A percentile compares a stretch with the other conserved stretches of the same genome.
Evolutionary conservation across 2,329 filamentous ascomycete species (phyloP).

Genomic region (Fusarium oligoseptatum): DNA sequence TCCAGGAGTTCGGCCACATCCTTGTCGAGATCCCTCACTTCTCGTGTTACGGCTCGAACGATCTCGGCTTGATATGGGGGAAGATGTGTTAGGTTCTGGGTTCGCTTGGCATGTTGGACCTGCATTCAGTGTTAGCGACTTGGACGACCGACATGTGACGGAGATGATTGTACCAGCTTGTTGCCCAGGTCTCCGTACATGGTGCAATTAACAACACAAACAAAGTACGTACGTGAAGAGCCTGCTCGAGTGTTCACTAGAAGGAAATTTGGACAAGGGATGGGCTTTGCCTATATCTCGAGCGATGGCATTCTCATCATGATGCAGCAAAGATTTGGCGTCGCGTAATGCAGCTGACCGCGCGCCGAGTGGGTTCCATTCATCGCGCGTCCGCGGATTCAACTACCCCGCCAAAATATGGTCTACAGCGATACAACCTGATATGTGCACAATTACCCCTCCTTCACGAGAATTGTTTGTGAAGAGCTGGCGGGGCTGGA

Average conservation of each 20-base stretch:
- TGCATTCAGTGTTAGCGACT: conserved; percentile 53
- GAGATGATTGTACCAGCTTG: conserved; percentile 74
- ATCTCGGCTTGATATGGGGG: conserved; percentile 94
- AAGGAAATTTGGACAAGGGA: not conserved
- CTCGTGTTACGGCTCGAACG: conserved; percentile 86
- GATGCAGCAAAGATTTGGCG: conserved; percentile 16
- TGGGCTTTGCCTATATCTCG: conserved; percentile 8
- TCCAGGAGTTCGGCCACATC: conserved; percentile 84
- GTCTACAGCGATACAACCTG: conserved; percentile 39
- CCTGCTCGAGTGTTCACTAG: not conserved
- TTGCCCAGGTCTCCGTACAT: conserved; percentile 93
- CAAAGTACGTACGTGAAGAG: conserved; percentile 6
- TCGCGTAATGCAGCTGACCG: conserved; percentile 34
- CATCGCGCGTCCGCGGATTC: conserved; percentile 23
- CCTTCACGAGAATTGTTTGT: conserved; percentile 8
- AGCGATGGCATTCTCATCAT: conserved; percentile 19
- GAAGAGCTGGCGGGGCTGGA: conserved; percentile 22
- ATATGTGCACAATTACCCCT: conserved; percentile 40
- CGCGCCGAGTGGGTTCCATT: conserved; percentile 26
- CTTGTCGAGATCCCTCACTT: conserved; percentile 93
- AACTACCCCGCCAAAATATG: conserved; percentile 47
- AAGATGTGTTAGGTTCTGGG: conserved; percentile 85
- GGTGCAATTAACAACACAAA: conserved; percentile 15
- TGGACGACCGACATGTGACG: not conserved
- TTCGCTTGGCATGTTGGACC: conserved; percentile 97